Base-by-base conservation (phyloP, 176 grass and related monocot genomes). In the Paspalum vaginatum region DNA sequence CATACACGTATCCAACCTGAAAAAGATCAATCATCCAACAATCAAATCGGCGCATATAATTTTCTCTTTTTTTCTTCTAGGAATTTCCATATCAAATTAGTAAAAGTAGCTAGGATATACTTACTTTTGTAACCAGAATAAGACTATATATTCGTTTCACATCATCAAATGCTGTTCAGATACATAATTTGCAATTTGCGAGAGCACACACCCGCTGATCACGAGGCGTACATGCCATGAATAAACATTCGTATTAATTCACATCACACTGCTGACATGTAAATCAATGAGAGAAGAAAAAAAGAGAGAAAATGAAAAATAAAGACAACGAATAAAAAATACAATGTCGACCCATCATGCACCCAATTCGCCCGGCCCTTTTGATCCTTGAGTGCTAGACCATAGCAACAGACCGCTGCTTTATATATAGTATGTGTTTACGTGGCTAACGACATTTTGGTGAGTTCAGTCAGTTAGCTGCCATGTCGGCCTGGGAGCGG, bases 401-500 rank as follows among this genome's bases (percentile, higher is more conserved):
- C 9, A n/a, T n/a, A 50, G 42, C 52, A 41, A 1, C 44, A 40
- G n/a, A 65, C 11, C 2, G 40, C 14, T 1, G 53, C 43, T 27
- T 12, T 50, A 2, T 56, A 6, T 61, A 37, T n/a, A 26, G 38
- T 52, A 32, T 32, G 9, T 22, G 20, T 7, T 4, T 53, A 8
- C 22, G 12, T 26, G 18, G 60, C 15, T 75, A 6, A 22, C 39
- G 71, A 48, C 45, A 25, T 52, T 9, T 79, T 66, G 61, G 67
- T 3, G 1, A 13, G 0, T 27, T 60, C 13, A 11, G 20, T 60
- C 43, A 84, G 82, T 44, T 86, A 44, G 85, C 56, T 12, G 58
- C 24, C 9, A 70, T 63, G 65, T 18, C 10, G 74, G 10, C 0
- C 7, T 81, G 39, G 73, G 75, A 84, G 7, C 79, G 83, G 68